These are phyloP conservation scores for Nicotiana attenuata DNA, from an alignment of 257 asterid genomes.

Conservation along the genomic window DNA sequence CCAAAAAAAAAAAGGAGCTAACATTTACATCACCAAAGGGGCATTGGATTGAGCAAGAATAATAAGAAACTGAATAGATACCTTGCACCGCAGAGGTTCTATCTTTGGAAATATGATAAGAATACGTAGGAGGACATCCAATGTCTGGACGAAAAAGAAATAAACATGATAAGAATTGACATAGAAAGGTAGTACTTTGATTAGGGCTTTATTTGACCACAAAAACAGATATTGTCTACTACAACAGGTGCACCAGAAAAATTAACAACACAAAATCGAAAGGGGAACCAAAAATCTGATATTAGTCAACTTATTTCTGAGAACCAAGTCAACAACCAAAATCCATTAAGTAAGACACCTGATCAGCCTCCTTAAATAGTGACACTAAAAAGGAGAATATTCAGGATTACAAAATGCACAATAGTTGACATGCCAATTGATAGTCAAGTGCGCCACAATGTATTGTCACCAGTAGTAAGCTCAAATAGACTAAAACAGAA, in stretches of 20 bases:
- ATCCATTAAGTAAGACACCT: neutral
- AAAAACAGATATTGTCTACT: neutral
- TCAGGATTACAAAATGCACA: neutral
- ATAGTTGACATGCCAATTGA: neutral
- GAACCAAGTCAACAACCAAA: neutral
- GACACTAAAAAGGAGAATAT: neutral
- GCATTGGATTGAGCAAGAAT: constrained; percentile 5
- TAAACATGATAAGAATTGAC: neutral
- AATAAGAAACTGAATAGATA: constrained; percentile 22
- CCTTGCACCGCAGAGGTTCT: constrained; percentile 79
- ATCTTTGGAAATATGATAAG: constrained; percentile 80
- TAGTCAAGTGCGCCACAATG: neutral
- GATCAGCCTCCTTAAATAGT: constrained; percentile 1
- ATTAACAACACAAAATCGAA: neutral
- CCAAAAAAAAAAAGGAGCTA: neutral
- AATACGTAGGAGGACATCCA: constrained; percentile 65
- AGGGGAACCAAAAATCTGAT: neutral
- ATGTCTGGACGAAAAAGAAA: constrained; percentile 29
- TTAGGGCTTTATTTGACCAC: neutral
- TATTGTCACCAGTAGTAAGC: neutral
- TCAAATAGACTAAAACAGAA: neutral
- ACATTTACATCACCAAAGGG: neutral
- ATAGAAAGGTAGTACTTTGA: neutral
- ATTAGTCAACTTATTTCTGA: neutral
- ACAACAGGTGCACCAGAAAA: neutral